Conservation (phyloP, 257 asterid genomes). For the Haberlea rhodopensis region DNA sequence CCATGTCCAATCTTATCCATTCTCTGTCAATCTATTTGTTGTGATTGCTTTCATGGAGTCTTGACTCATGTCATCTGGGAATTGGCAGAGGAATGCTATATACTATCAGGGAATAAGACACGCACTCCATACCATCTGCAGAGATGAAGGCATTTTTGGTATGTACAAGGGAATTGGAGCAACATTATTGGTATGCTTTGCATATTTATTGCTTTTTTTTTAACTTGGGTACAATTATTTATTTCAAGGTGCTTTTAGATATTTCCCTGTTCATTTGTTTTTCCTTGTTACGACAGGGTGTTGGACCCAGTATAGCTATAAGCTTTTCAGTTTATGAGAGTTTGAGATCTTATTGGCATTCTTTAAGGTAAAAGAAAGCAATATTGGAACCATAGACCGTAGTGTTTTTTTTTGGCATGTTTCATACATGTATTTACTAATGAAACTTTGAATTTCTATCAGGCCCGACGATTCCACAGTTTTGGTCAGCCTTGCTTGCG, state of each 20-base stretch:
- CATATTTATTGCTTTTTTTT: neutral
- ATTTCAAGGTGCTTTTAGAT: neutral
- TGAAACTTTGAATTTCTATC: slow-evolving; percentile 5
- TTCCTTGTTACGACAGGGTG: slow-evolving; percentile 53
- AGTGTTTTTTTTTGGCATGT: neutral
- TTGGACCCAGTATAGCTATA: slow-evolving; percentile 84
- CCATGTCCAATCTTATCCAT: neutral
- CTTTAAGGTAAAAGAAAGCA: slow-evolving; percentile 40
- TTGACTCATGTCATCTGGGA: slow-evolving; percentile 17
- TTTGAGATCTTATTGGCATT: slow-evolving; percentile 53
- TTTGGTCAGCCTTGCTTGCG: slow-evolving; percentile 64
- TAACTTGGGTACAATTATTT: neutral
- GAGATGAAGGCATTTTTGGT: slow-evolving; percentile 76
- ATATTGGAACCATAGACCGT: neutral
- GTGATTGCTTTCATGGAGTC: neutral
- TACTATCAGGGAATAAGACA: slow-evolving; percentile 75
- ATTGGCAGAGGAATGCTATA: slow-evolving; percentile 49
- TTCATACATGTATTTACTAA: neutral
- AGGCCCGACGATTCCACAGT: slow-evolving; percentile 72
- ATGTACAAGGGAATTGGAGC: slow-evolving; percentile 85
- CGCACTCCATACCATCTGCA: slow-evolving; percentile 65
- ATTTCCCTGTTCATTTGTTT: slow-evolving; percentile 1
- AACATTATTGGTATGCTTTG: slow-evolving; percentile 61
- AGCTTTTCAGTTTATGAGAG: slow-evolving; percentile 76
- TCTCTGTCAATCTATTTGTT: neutral